Conservation (phyloP, 2,329 filamentous ascomycete species). For the Neonectria neomacrospora region DNA sequence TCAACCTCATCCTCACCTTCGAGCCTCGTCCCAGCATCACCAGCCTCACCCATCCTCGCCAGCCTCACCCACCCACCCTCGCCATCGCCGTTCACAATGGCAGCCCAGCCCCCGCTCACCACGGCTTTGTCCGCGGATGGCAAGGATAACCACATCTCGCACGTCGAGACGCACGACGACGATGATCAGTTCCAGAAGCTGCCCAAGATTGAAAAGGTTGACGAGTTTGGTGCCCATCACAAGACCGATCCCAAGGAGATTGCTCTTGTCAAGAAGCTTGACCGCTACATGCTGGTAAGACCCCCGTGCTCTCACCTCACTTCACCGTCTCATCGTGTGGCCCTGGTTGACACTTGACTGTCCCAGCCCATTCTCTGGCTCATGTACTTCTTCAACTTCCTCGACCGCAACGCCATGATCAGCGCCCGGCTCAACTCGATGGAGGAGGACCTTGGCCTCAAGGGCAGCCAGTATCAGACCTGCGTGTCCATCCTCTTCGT, state of each 20-base stretch:
- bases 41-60: neutral
- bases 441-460: constrained; percentile 62
- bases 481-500: constrained; percentile 51
- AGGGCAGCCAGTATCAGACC: constrained; percentile 50
- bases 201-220: constrained; percentile 25
- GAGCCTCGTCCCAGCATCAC: neutral
- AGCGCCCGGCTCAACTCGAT: constrained; percentile 65
- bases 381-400: constrained; percentile 56
- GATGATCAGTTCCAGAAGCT: constrained; percentile 27
- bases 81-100: constrained; percentile 22
- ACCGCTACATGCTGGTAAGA: constrained; percentile 23
- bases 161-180: constrained; percentile 35
- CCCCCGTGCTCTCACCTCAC: no score
- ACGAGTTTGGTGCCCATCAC: constrained; percentile 35
- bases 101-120: constrained; percentile 23
- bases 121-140: constrained; percentile 1
- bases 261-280: constrained; percentile 24
- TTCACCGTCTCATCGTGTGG: no score
- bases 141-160: constrained; percentile 9
- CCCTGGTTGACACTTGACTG: neutral
- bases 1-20: neutral
- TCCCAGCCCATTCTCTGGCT: constrained; percentile 49
- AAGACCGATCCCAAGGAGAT: constrained; percentile 37
- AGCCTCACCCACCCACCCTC: neutral
- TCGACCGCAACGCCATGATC: constrained; percentile 67